A percentile compares a stretch with the other conserved stretches of the same genome.
These are phyloP conservation scores for Beauveria brongniartii DNA, from an alignment of 2,329 filamentous ascomycete species.

Conservation along the genomic window DNA sequence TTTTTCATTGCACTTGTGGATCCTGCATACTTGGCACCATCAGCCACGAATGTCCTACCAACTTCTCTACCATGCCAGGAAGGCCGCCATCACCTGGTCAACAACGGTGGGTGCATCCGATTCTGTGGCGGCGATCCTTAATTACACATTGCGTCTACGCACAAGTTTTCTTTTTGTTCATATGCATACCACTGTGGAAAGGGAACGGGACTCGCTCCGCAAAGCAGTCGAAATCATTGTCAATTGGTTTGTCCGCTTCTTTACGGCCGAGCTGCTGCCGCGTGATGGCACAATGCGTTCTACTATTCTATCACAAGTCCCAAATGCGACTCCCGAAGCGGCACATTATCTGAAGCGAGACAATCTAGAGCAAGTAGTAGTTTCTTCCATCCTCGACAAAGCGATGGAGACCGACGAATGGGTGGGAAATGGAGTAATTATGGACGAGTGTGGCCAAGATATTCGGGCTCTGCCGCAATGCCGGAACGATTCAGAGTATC, in stretches of 20 bases:
- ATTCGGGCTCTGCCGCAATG: background rate
- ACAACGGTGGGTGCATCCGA: too few relatives aligned
- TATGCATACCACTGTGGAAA: background rate
- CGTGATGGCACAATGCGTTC: background rate
- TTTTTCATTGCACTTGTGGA: background rate
- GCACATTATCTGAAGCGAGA: background rate
- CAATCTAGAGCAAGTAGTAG: background rate
- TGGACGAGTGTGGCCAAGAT: background rate
- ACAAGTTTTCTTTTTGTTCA: background rate
- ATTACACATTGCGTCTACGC: background rate
- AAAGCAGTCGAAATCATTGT: background rate
- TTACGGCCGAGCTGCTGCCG: background rate
- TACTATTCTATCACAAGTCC: background rate
- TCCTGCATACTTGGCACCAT: background rate
- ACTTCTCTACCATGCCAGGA: background rate
- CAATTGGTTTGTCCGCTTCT: background rate
- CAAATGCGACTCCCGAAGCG: background rate
- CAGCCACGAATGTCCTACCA: background rate
- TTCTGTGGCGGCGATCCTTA: too few relatives aligned
- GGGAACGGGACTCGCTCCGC: background rate
- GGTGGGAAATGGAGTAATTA: background rate
- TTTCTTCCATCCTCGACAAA: background rate
- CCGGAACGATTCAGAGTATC: background rate
- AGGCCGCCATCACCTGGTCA: background rate
- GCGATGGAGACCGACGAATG: background rate